Conservation (phyloP, 352 stramenopile genomes). For the Phytopythium vexans region DNA sequence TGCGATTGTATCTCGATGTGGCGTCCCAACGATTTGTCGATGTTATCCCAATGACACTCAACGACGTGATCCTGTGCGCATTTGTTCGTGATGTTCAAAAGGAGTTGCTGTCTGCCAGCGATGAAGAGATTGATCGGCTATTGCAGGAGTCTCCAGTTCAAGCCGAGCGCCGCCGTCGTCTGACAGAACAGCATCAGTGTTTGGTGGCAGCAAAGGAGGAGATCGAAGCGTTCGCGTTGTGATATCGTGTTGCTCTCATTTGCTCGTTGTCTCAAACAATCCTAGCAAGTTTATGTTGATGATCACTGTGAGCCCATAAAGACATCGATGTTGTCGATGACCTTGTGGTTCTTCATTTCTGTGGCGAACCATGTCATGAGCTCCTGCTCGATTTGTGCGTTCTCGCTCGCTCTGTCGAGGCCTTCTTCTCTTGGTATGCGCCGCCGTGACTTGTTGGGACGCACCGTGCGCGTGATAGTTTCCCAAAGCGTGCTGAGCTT, state of each 20-base stretch:
- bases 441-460: background rate
- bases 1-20: constrained; percentile 31
- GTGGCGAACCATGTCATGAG: constrained; percentile 49
- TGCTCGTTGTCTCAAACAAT: too few species aligned
- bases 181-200: constrained; percentile 13
- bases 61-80: constrained; percentile 17
- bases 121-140: constrained; percentile 31
- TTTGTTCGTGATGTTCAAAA: constrained; percentile 30
- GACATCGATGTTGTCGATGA: constrained; percentile 35
- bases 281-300: too few species aligned
- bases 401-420: constrained; percentile 14
- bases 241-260: too few species aligned
- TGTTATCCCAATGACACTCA: constrained; percentile 36
- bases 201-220: constrained; percentile 17
- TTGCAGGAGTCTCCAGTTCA: constrained; percentile 19
- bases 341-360: constrained; percentile 50
- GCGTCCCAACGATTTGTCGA: constrained; percentile 30
- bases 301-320: constrained; percentile 16
- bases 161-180: constrained; percentile 9
- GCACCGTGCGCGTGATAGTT: background rate
- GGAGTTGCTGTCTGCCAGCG: constrained; percentile 20
- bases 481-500: background rate
- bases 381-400: constrained; percentile 35
- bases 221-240: constrained; percentile 9
- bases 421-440: constrained; percentile 1